Evolutionary conservation across 1,284 basidiomycete genomes (phyloP).

Genomic region (Abortiporus biennis): DNA sequence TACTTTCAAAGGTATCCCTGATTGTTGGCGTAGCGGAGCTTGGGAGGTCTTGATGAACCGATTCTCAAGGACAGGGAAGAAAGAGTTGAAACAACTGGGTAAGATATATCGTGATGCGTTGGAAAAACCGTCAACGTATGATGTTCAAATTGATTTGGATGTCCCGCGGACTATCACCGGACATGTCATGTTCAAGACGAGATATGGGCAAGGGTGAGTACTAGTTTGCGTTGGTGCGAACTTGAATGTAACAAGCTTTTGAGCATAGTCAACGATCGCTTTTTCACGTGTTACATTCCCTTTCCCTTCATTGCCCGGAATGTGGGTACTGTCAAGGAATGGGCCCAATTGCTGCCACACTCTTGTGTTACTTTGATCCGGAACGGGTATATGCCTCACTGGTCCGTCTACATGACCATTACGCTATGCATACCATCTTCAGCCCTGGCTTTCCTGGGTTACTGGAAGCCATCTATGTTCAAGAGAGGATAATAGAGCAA

Average conservation of each 20-base stretch:
- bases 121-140: conserved; percentile 80
- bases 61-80: conserved; percentile 39
- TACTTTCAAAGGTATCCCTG: conserved; percentile 94
- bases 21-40: conserved; percentile 89
- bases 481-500: conserved; percentile 80
- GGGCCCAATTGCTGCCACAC: conserved; percentile 94
- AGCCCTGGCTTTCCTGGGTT: conserved; percentile 94
- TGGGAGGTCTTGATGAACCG: conserved; percentile 78
- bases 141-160: conserved; percentile 98
- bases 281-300: conserved; percentile 92
- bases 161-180: conserved; percentile 96
- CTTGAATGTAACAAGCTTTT: too few relatives aligned
- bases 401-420: conserved; percentile 83
- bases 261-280: conserved; percentile 76
- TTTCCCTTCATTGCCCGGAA: conserved; percentile 78
- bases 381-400: conserved; percentile 84
- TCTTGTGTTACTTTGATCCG: conserved; percentile 90
- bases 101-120: conserved; percentile 59
- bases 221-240: neutral
- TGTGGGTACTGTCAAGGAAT: conserved; percentile 99
- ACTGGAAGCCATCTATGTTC: conserved; percentile 90
- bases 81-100: conserved; percentile 36
- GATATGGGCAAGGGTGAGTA: conserved; percentile 88
- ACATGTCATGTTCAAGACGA: conserved; percentile 90
- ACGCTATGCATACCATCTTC: conserved; percentile 87